Conservation (phyloP, 2,329 filamentous ascomycete genomes). For the Verticillium isaacii region DNA sequence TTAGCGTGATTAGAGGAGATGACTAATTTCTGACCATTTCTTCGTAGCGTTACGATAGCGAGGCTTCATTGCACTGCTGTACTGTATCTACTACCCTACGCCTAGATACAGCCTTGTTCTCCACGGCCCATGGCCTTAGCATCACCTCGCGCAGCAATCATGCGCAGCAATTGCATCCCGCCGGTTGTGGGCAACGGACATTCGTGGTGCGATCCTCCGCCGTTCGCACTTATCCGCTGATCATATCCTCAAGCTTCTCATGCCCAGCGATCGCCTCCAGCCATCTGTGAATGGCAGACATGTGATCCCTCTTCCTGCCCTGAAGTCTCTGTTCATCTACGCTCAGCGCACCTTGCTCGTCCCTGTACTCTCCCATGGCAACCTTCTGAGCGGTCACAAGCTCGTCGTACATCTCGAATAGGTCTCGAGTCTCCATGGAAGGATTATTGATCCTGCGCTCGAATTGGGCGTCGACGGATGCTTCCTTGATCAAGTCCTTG, state of each 20-base stretch:
- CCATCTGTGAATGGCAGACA: constrained; percentile 64
- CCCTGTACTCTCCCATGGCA: constrained; percentile 39
- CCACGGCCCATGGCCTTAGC: too few relatives aligned
- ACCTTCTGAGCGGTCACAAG: constrained; percentile 35
- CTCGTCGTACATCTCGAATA: constrained; percentile 29
- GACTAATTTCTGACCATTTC: too few relatives aligned
- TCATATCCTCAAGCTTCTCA: constrained; percentile 45
- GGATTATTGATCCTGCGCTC: constrained; percentile 4
- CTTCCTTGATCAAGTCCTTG: constrained; percentile 16
- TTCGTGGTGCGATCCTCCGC: not conserved
- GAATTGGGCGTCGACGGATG: constrained; percentile 8
- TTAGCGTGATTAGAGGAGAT: too few relatives aligned
- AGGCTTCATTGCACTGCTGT: too few relatives aligned
- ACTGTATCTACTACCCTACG: too few relatives aligned
- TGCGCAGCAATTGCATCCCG: not conserved
- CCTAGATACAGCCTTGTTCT: too few relatives aligned
- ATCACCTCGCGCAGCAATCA: too few relatives aligned
- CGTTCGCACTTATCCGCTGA: not conserved
- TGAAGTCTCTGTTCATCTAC: constrained; percentile 48
- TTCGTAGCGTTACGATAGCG: too few relatives aligned
- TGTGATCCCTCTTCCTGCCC: constrained; percentile 62
- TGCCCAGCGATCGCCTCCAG: constrained; percentile 64
- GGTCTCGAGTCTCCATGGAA: constrained; percentile 14
- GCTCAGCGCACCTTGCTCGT: constrained; percentile 39
- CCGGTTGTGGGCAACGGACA: not conserved